Conservation (phyloP, 179 eudicot species). For the Beta corolliflora region DNA sequence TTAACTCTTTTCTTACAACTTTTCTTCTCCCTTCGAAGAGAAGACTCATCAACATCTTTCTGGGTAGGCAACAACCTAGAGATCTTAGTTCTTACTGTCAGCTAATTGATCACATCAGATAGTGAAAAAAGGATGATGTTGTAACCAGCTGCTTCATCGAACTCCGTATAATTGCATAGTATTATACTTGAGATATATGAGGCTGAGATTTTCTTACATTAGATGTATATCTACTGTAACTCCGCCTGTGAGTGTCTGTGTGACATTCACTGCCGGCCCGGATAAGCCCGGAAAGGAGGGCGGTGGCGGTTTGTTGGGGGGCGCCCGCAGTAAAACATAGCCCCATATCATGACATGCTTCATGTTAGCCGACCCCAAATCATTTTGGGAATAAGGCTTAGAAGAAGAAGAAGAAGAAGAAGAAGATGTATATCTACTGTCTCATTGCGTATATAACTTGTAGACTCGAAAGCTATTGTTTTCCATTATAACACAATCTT, state of each 20-base stretch:
- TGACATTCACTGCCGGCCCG: too few relatives aligned
- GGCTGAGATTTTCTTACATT: background rate
- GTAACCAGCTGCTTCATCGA: constrained; percentile 8
- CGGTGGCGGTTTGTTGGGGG: too few relatives aligned
- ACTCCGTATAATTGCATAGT: constrained; percentile 18
- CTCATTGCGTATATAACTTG: background rate
- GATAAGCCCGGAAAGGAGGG: too few relatives aligned
- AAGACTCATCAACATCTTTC: constrained; percentile 8
- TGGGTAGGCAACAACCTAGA: background rate
- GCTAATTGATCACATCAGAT: constrained; percentile 14
- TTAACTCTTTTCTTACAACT: background rate
- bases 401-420: too few relatives aligned
- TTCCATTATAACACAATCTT: background rate
- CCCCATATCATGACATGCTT: too few relatives aligned
- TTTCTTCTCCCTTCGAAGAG: background rate
- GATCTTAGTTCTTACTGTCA: background rate
- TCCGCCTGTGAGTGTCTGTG: too few relatives aligned
- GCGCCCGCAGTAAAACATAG: too few relatives aligned
- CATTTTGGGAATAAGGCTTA: too few relatives aligned
- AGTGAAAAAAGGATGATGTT: background rate
- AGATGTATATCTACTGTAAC: background rate
- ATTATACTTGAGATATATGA: constrained; percentile 11
- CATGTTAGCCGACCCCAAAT: too few relatives aligned
- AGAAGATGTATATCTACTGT: background rate
- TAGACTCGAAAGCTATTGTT: background rate